phyloP scores from a whole-genome alignment of 2,329 filamentous ascomycete species.

The Aspergillus pseudotamarii region DNA sequence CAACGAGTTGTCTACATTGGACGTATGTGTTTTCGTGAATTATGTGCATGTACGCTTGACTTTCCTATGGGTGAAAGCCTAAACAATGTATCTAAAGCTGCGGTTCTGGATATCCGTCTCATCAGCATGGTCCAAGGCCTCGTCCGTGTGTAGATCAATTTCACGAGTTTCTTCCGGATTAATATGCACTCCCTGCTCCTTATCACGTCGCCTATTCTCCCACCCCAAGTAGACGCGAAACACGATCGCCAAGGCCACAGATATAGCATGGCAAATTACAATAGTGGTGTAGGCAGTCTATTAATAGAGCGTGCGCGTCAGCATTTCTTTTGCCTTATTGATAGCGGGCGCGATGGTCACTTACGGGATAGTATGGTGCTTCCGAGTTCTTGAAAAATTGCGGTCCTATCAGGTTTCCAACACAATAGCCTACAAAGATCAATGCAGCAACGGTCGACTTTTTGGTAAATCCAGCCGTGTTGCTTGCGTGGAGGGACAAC shows the following conservation, averaged over 20 bases:
- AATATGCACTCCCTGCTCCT: slow-evolving; percentile 16
- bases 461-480: slow-evolving; percentile 23
- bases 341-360: background rate
- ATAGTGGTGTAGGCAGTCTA: slow-evolving; percentile 28
- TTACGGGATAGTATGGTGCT: slow-evolving; percentile 17
- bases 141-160: slow-evolving; percentile 15
- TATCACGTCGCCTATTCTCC: slow-evolving; percentile 17
- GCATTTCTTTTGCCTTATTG: background rate
- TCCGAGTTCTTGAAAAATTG: slow-evolving; percentile 20
- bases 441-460: slow-evolving; percentile 19
- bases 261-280: slow-evolving; percentile 22
- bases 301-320: background rate
- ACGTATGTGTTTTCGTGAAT: background rate
- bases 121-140: slow-evolving; percentile 19
- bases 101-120: slow-evolving; percentile 25
- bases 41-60: background rate
- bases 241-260: slow-evolving; percentile 15
- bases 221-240: slow-evolving; percentile 19
- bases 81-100: slow-evolving; percentile 24
- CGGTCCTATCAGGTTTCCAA: slow-evolving; percentile 21
- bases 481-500: slow-evolving; percentile 18
- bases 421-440: slow-evolving; percentile 21
- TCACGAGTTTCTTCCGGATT: slow-evolving; percentile 16
- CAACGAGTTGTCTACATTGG: background rate
- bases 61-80: background rate